Evolutionary conservation across 2,329 filamentous ascomycete species (phyloP), one percentile per base, ranked within the genome.

Genomic region (Penicillium frequentans): DNA sequence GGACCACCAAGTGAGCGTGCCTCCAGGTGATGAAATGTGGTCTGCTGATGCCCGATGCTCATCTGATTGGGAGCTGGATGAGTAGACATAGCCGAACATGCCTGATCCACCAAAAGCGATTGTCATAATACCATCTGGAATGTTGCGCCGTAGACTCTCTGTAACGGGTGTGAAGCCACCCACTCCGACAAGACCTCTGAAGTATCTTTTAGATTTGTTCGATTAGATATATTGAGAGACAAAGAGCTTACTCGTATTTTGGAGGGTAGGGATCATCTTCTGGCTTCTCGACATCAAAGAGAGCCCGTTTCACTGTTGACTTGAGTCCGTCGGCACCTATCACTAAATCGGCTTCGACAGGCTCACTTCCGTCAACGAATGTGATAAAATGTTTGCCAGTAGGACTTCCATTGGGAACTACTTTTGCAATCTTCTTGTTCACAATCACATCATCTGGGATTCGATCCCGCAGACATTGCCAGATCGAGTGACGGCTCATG

Each of bases 21-120:
- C 60, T 3, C 73, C 72, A 2, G 70, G 72, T 10, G 63, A 57
- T 2, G 67, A 65, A 14, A 69, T 57, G 26, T 70, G 55, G 33
- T 63, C 68, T 26, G 66, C 52, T 11, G 68, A 66, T 56, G 71
- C 59, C 21, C 67, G 52, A 42, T 69, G 56, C 2, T 61, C 54
- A 14, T 61, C 64, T 2, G 59, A 52, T 10, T 52, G 9, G 3
- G 64, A 57, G 42, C 66, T 71, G 8, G 64, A 61, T 14, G 70
- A 64, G 49, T 73, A 76, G 26, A 76, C 74, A 62, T 81, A 82
- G 1, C 81, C 80, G 59, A 82, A 82, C 63, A 82, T 82, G 0
- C 81, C 80, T 51, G 79, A 80, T 1, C 75, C 70, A 1, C 80
- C 79, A 55, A 81, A 80, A 0, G 75, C 68, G 45, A 82, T 70